A percentile compares a stretch with the other conserved stretches of the same genome.
phyloP scores from a whole-genome alignment of 805 yeast species.

The Zygosaccharomyces siamensis region DNA sequence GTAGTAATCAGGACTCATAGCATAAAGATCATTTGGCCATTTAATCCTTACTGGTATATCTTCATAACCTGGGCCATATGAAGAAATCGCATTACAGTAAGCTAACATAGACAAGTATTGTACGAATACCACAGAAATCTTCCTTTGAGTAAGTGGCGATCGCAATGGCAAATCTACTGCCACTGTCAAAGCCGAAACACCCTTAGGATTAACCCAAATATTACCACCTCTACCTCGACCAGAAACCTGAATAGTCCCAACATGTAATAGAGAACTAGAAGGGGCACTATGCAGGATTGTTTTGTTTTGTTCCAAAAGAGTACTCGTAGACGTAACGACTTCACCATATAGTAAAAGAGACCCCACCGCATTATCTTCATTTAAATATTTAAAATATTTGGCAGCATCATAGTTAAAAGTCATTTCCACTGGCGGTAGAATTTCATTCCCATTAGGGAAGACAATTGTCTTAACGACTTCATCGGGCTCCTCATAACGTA shows the following conservation, averaged over 20 bases:
- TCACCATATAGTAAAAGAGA: constrained; percentile 70
- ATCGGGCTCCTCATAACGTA: constrained; percentile 46
- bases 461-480: constrained; percentile 51
- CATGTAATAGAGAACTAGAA: constrained; percentile 29
- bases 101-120: constrained; percentile 87
- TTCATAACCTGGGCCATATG: constrained; percentile 58
- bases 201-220: constrained; percentile 91
- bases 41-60: constrained; percentile 77
- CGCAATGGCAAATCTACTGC: constrained; percentile 48
- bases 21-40: constrained; percentile 96
- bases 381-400: constrained; percentile 43
- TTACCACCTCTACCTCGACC: constrained; percentile 96
- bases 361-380: constrained; percentile 47
- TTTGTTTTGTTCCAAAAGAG: constrained; percentile 70
- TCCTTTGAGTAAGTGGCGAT: constrained; percentile 42
- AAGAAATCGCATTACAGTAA: constrained; percentile 65
- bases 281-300: constrained; percentile 48
- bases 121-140: constrained; percentile 68
- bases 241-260: constrained; percentile 79
- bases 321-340: constrained; percentile 82
- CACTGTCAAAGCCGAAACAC: constrained; percentile 79
- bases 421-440: constrained; percentile 44
- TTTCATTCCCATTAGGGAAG: constrained; percentile 38
- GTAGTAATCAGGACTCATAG: constrained; percentile 59
- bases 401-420: constrained; percentile 73